Percentiles rank a stretch among this genome's conserved stretches.
phyloP scores from a whole-genome alignment of 208 protist genomes.

The Wallacemonas collosoma region DNA sequence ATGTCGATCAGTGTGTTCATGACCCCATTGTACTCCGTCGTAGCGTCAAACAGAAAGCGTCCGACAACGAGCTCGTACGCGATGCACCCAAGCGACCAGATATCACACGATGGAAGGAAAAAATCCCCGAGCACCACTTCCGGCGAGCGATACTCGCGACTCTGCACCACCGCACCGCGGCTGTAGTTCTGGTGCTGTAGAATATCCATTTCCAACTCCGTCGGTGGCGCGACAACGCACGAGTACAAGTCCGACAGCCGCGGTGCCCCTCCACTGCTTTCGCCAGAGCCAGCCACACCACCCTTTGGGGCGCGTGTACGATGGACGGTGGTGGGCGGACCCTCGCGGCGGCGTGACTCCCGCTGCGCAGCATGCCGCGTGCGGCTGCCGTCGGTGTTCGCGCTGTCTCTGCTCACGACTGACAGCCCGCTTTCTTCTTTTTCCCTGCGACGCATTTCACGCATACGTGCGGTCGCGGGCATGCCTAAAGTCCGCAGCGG shows the following conservation, averaged over 20 bases:
- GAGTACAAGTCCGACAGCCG: constrained; percentile 23
- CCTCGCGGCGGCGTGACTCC: too few species aligned
- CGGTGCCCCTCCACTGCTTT: not conserved
- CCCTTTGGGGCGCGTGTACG: not conserved
- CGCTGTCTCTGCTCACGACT: too few species aligned
- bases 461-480: not conserved
- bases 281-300: not conserved
- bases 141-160: constrained; percentile 77
- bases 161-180: constrained; percentile 58
- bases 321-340: too few species aligned
- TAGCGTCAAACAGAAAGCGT: constrained; percentile 60
- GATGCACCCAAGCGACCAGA: constrained; percentile 82
- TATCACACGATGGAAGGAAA: constrained; percentile 55
- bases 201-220: constrained; percentile 44
- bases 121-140: constrained; percentile 78
- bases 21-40: constrained; percentile 22
- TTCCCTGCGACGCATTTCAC: not conserved
- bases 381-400: too few species aligned
- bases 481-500: not conserved
- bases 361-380: too few species aligned
- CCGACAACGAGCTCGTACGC: constrained; percentile 82
- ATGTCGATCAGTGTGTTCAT: constrained; percentile 10
- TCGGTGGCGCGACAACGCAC: constrained; percentile 18
- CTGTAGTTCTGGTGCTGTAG: constrained; percentile 39
- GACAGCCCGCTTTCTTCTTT: not conserved